These are phyloP conservation scores for Mortierella sp. DNA, from an alignment of 371 early-diverging fungal genomes.

Conservation along the genomic window DNA sequence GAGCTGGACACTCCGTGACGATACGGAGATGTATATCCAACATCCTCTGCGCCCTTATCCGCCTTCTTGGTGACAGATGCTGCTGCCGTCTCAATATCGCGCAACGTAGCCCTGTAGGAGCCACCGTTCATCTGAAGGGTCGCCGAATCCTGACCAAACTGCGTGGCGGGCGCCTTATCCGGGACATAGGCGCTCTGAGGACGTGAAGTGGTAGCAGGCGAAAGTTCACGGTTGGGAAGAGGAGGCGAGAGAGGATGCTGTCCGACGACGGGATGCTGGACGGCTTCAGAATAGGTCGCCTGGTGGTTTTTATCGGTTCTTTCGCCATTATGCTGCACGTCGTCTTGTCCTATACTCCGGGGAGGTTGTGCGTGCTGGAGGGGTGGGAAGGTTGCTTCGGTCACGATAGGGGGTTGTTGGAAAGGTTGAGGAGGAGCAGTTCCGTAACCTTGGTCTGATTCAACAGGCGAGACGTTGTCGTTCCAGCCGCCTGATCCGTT, in stretches of 20 bases:
- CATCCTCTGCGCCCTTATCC: conserved; percentile 26
- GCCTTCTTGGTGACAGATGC: conserved; percentile 16
- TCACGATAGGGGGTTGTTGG: conserved; percentile 44
- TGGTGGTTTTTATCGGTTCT: conserved; percentile 17
- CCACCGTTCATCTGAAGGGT: conserved; percentile 12
- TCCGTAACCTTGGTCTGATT: conserved; percentile 57
- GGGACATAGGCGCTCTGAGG: conserved; percentile 12
- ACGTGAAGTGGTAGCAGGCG: conserved; percentile 19
- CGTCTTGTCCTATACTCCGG: not conserved
- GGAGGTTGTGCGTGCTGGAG: conserved; percentile 13
- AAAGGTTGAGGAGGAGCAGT: conserved; percentile 40
- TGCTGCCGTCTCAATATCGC: conserved; percentile 30
- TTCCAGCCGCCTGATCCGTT: conserved; percentile 38
- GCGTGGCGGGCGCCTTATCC: conserved; percentile 1
- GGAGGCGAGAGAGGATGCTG: conserved; percentile 33
- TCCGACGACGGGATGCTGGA: conserved; percentile 24
- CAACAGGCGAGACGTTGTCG: conserved; percentile 34
- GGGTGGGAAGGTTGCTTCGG: conserved; percentile 52
- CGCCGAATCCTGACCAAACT: not conserved
- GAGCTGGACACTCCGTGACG: conserved; percentile 56
- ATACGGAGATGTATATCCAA: conserved; percentile 56
- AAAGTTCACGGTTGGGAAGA: conserved; percentile 16
- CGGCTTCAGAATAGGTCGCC: conserved; percentile 40
- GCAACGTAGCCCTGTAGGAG: conserved; percentile 18
- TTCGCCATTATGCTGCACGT: not conserved